Percentiles rank a stretch among this genome's conserved stretches.
Evolutionary conservation across 1,284 basidiomycete species (phyloP).

Genomic region (Marasmius tenuissimus): DNA sequence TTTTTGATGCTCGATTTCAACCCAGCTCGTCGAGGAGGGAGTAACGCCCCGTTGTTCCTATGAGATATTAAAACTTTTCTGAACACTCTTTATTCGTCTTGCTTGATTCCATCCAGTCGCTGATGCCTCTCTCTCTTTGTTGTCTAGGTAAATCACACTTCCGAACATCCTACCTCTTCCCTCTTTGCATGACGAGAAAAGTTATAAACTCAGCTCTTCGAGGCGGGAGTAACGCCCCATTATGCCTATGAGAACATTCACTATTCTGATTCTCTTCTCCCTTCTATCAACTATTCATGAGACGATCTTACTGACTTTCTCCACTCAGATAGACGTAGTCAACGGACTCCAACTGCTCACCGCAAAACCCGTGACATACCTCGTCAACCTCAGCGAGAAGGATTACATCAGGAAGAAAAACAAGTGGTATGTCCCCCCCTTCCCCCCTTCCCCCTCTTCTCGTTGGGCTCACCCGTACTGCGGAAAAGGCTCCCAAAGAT

Average conservation of each 20-base stretch:
- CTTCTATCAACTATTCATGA: not conserved
- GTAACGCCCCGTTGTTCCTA: conserved; percentile 70
- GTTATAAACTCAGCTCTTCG: conserved; percentile 65
- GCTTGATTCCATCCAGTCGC: not conserved
- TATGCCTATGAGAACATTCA: conserved; percentile 57
- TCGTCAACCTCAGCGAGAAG: conserved; percentile 95
- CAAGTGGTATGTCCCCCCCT: conserved; percentile 74
- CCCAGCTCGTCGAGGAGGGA: conserved; percentile 73
- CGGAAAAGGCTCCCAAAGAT: conserved; percentile 84
- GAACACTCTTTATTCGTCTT: conserved; percentile 21
- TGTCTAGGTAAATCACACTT: conserved; percentile 13
- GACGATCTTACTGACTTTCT: conserved; percentile 1
- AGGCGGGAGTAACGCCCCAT: conserved; percentile 67
- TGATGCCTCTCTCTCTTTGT: conserved; percentile 40
- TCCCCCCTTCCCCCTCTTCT: not conserved
- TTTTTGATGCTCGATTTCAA: conserved; percentile 68
- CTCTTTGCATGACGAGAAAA: conserved; percentile 59
- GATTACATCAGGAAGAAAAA: conserved; percentile 99
- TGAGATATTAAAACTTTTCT: conserved; percentile 61
- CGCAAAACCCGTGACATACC: conserved; percentile 97
- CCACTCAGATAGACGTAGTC: conserved; percentile 88
- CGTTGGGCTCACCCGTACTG: not conserved
- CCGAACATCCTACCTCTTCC: no score
- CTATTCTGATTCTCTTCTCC: conserved; percentile 42
- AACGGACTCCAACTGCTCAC: conserved; percentile 92